Percentiles rank a stretch among this genome's conserved stretches.
Evolutionary conservation across 441 rosid genomes (phyloP).

Genomic region (Corymbia calophylla): DNA sequence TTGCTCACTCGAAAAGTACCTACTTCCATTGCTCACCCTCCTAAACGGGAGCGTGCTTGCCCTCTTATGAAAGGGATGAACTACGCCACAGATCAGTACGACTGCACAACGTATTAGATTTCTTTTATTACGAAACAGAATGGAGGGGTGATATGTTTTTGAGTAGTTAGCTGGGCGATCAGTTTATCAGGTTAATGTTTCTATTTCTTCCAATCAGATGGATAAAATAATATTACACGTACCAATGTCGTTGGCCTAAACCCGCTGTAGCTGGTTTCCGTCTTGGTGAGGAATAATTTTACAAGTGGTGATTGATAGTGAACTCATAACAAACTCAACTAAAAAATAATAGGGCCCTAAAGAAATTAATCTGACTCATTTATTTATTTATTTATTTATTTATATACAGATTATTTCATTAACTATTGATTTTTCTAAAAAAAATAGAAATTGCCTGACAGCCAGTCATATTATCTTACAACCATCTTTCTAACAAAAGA

Average conservation of each 20-base stretch:
- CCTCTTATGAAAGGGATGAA: neutral
- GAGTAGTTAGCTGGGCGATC: neutral
- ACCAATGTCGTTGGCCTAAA: neutral
- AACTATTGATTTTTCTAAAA: neutral
- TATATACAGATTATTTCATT: neutral
- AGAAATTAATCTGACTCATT: neutral
- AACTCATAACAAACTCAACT: neutral
- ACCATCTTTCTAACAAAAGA: neutral
- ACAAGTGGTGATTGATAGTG: neutral
- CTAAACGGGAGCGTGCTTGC: neutral
- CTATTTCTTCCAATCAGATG: neutral
- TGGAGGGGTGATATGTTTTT: neutral
- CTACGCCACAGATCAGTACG: neutral
- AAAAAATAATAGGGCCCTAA: neutral
- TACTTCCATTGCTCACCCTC: neutral
- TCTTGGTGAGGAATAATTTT: neutral
- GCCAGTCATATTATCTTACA: neutral
- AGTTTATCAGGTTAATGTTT: neutral
- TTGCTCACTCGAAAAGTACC: neutral
- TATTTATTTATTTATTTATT: neutral
- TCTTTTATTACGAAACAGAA: neutral
- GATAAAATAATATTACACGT: neutral
- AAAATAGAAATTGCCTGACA: neutral
- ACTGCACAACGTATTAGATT: too few species aligned
- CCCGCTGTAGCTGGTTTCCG: neutral